Percentiles rank a stretch among this genome's conserved stretches.
These are phyloP conservation scores for Grosmannia clavigera DNA, from an alignment of 2,329 filamentous ascomycete genomes.

Conservation along the genomic window DNA sequence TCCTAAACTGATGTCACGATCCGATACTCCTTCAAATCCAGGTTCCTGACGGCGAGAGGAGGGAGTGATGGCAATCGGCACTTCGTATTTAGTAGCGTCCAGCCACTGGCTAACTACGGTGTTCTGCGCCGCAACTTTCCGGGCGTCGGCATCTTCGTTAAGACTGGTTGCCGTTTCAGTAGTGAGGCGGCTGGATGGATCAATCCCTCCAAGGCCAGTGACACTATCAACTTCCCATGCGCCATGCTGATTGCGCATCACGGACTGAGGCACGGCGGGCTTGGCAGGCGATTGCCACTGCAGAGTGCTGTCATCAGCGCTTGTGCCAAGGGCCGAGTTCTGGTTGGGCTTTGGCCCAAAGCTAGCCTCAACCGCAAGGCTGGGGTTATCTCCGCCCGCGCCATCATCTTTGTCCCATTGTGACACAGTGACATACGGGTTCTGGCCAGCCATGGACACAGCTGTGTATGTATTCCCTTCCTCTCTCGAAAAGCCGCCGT, in stretches of 20 bases:
- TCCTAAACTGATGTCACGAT: conserved; percentile 31
- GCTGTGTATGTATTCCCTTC: conserved; percentile 22
- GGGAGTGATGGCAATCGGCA: background rate
- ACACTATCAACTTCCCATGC: conserved; percentile 26
- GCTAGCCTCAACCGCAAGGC: background rate
- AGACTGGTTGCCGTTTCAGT: conserved; percentile 31
- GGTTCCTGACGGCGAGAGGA: background rate
- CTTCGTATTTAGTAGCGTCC: conserved; percentile 16
- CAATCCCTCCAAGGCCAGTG: conserved; percentile 33
- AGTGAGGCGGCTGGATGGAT: conserved; percentile 30
- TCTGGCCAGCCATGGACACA: conserved; percentile 31
- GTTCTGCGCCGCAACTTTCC: conserved; percentile 33
- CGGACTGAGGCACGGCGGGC: background rate
- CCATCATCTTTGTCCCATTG: conserved; percentile 28
- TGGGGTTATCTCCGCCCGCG: background rate
- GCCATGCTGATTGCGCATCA: conserved; percentile 27
- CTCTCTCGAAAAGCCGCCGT: conserved; percentile 28
- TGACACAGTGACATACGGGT: conserved; percentile 44
- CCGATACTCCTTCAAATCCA: conserved; percentile 24
- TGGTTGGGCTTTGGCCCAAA: background rate
- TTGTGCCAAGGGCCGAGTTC: conserved; percentile 14
- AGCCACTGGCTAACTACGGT: conserved; percentile 40
- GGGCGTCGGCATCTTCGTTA: conserved; percentile 33
- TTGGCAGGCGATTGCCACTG: conserved; percentile 5
- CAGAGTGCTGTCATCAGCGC: conserved; percentile 20